A percentile compares a stretch with the other conserved stretches of the same genome.
Evolutionary conservation across 192 early-diverging fungal species (phyloP).

Genomic region (Podila epigama): DNA sequence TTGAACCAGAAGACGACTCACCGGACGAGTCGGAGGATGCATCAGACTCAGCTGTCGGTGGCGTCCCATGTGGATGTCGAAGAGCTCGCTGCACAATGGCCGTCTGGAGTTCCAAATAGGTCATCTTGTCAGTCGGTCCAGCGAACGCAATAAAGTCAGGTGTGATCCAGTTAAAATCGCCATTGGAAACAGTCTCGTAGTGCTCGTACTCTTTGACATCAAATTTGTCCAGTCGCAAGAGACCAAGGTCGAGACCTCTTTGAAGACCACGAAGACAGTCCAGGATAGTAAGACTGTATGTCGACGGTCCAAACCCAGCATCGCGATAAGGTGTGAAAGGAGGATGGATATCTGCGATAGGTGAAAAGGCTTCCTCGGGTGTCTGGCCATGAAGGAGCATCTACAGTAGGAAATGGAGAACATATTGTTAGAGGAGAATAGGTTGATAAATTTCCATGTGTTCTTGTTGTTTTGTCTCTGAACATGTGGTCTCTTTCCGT

Average conservation of each 20-base stretch:
- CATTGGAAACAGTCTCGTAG: slow-evolving; percentile 72
- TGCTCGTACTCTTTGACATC: slow-evolving; percentile 77
- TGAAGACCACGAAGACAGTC: slow-evolving; percentile 72
- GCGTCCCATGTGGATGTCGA: neutral
- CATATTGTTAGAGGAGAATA: neutral
- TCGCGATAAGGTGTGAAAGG: slow-evolving; percentile 73
- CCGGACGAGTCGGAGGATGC: neutral
- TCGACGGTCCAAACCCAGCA: slow-evolving; percentile 72
- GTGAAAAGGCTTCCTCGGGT: slow-evolving; percentile 68
- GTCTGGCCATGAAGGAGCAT: slow-evolving; percentile 63
- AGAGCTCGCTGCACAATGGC: neutral
- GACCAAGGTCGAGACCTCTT: slow-evolving; percentile 63
- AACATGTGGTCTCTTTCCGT: neutral
- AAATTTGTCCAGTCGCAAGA: slow-evolving; percentile 65
- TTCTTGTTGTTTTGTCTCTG: neutral
- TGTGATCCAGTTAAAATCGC: slow-evolving; percentile 80
- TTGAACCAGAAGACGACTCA: slow-evolving; percentile 1
- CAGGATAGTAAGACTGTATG: slow-evolving; percentile 69
- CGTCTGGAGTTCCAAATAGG: slow-evolving; percentile 1
- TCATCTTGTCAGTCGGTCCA: slow-evolving; percentile 63
- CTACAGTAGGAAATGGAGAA: slow-evolving; percentile 31
- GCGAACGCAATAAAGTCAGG: slow-evolving; percentile 78
- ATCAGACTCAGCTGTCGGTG: neutral
- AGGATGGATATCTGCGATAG: slow-evolving; percentile 55
- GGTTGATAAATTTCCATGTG: neutral